Evolutionary conservation across 2,329 filamentous ascomycete genomes (phyloP).

Genomic region (Plenodomus lindquistii): DNA sequence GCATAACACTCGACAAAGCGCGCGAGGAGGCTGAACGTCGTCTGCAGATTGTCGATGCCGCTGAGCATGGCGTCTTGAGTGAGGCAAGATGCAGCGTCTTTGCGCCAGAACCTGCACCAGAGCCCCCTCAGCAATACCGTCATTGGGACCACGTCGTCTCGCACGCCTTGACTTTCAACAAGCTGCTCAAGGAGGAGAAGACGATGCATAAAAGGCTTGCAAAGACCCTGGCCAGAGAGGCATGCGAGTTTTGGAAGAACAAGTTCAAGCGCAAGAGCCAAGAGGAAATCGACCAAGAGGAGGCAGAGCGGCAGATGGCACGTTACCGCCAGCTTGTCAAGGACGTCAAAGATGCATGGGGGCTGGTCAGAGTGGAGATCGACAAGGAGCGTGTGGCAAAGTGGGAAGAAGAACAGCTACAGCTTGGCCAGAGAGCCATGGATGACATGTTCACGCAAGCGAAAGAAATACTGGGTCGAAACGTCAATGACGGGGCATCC

Average conservation of each 20-base stretch:
- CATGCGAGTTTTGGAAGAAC: constrained; percentile 73
- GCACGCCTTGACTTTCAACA: constrained; percentile 79
- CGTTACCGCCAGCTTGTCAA: constrained; percentile 74
- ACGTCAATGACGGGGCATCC: constrained; percentile 40
- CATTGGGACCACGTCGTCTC: constrained; percentile 83
- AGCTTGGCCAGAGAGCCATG: constrained; percentile 63
- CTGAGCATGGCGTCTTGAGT: constrained; percentile 75
- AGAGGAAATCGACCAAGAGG: constrained; percentile 82
- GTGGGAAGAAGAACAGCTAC: constrained; percentile 65
- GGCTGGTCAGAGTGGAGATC: constrained; percentile 61
- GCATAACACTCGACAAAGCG: constrained; percentile 36
- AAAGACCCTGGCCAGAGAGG: constrained; percentile 78
- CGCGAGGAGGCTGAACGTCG: constrained; percentile 70
- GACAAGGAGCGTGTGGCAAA: constrained; percentile 59
- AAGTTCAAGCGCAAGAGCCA: constrained; percentile 58
- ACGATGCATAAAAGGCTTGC: constrained; percentile 75
- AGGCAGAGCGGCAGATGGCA: constrained; percentile 66
- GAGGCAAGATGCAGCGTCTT: constrained; percentile 71
- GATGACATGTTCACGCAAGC: constrained; percentile 75
- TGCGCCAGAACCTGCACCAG: constrained; percentile 71
- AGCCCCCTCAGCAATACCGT: constrained; percentile 79
- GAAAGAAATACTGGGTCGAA: constrained; percentile 50
- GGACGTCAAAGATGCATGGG: constrained; percentile 65
- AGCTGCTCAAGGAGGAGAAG: constrained; percentile 78
- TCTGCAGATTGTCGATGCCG: constrained; percentile 70